phyloP scores from a whole-genome alignment of 768 basidiomycete species.

The Rhizopogon roseolus region DNA sequence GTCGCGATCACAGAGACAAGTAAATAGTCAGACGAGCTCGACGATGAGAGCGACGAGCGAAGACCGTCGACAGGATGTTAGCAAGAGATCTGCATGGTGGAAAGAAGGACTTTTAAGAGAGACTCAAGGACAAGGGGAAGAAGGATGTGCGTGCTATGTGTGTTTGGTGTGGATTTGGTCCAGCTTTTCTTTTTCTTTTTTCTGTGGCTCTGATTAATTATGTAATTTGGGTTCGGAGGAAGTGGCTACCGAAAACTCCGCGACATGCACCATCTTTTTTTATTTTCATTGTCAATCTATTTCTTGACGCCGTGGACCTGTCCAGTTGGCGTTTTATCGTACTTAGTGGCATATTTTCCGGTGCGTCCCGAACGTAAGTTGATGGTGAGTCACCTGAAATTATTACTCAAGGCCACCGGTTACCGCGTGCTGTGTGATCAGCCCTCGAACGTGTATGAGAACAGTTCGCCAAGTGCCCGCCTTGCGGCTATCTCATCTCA shows the following conservation, averaged over 20 bases:
- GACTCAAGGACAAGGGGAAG: not conserved
- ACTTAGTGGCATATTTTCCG: not conserved
- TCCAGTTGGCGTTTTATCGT: not conserved
- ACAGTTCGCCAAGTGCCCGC: constrained; percentile 7
- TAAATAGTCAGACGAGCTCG: not conserved
- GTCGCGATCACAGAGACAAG: not conserved
- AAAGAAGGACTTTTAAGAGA: constrained; percentile 3
- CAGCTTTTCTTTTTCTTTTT: constrained; percentile 2
- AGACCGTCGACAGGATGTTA: constrained; percentile 6
- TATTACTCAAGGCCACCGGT: not conserved
- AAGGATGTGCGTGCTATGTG: constrained; percentile 13
- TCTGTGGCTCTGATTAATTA: not conserved
- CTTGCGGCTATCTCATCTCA: constrained; percentile 4
- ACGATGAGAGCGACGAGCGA: constrained; percentile 4
- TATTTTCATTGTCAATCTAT: not conserved
- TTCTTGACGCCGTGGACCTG: not conserved
- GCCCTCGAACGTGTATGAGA: constrained; percentile 16
- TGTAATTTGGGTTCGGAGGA: constrained; percentile 6
- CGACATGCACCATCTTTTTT: not conserved
- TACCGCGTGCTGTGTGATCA: constrained; percentile 1
- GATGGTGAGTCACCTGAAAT: constrained; percentile 1
- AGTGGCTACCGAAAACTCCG: not conserved
- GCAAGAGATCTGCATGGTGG: constrained; percentile 8
- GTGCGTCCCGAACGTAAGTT: constrained; percentile 1
- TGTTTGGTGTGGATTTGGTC: constrained; percentile 10